Evolutionary conservation across 352 stramenopile genomes (phyloP), one percentile per base, ranked within the genome.

Genomic region (Globisporangium cystogenes): DNA sequence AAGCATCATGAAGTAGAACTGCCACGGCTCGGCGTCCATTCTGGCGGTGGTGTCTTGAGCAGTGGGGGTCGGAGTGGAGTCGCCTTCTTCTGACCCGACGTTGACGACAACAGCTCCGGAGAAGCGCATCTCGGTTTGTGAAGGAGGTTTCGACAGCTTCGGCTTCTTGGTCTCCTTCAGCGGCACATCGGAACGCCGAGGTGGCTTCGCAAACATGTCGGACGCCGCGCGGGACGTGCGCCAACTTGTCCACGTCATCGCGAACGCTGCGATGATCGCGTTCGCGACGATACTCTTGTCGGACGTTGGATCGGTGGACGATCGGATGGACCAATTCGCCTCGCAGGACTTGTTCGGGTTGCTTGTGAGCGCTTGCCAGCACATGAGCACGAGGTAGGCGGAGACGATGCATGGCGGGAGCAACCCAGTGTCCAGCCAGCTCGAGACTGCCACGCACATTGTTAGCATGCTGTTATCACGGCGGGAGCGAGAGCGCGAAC

Each of bases 1-100:
- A 39, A 81, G 78, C 64, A 98, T 88, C 70, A 98, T 93, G 40
- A 85, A 68, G 65, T 98, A 97, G 52, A 98, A 93, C 64, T 96
- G 96, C 91, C 92, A 98, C 18, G 82, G 87, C 52, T 96, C 90
- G 5, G 72, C 37, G 35, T 78, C 61, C 15, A 79, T 47, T 20
- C 70, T 70, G 11, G 14, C 48, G 70, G 41, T 1, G 27, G 40
- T 20, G 14, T 4, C 7, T 15, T 41, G 47, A 15, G 40, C 7
- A 4, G 7, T 8, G 15, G 40, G 40, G 1, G 0, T 12, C 11
- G 11, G 10, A 0, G 5, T 26, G 4, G 40, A 26, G 1, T 14
- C 12, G 31, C 35, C 36, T n/a, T 33, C 10, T 4, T 29, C 42
- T 23, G 3, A 20, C 10, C 51, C 27, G 18, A 48, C 70, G 15